Evolutionary conservation across 1,284 basidiomycete species (phyloP).

Genomic region (Sporisorium exsertum): DNA sequence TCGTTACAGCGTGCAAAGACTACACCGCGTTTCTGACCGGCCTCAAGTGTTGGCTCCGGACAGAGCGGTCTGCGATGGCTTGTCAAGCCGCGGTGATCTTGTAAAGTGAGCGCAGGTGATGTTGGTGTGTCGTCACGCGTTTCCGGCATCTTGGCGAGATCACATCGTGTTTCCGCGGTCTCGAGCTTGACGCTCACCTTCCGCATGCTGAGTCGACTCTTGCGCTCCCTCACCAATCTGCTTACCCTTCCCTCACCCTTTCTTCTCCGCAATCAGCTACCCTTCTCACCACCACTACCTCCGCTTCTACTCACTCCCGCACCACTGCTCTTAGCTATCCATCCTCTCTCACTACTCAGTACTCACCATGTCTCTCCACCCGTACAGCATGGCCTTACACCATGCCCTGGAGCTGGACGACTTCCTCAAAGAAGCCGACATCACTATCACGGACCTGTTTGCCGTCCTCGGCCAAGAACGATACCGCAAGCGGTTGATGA

Average conservation of each 20-base stretch:
- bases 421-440: constrained; percentile 3
- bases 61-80: neutral
- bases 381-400: neutral
- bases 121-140: constrained; percentile 7
- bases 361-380: neutral
- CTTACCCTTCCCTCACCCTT: neutral
- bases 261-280: neutral
- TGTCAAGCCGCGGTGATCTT: constrained; percentile 1
- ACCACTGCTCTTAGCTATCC: neutral
- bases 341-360: neutral
- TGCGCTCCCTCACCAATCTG: neutral
- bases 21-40: neutral
- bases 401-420: neutral
- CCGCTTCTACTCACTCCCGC: neutral
- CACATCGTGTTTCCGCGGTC: neutral
- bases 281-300: neutral
- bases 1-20: too few species aligned
- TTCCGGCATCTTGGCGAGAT: neutral
- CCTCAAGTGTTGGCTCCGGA: neutral
- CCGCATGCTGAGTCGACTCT: neutral
- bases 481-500: neutral
- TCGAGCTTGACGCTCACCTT: neutral
- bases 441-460: constrained; percentile 2
- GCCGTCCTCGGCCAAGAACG: neutral
- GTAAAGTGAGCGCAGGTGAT: neutral